These are phyloP conservation scores for Geotrichum reessii DNA, from an alignment of 1,139 yeast species.

Conservation along the genomic window DNA sequence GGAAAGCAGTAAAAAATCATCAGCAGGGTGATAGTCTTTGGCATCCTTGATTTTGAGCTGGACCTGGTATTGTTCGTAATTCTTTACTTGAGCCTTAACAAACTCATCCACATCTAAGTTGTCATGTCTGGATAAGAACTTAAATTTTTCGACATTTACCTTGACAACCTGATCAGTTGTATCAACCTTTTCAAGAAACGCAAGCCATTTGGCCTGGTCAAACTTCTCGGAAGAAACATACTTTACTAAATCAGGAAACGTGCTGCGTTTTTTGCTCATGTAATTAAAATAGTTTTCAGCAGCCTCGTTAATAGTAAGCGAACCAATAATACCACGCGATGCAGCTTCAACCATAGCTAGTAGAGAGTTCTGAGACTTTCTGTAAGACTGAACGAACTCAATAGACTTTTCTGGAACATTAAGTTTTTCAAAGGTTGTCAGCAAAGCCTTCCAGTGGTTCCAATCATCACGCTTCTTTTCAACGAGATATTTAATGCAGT, in stretches of 20 bases:
- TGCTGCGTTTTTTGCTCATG: constrained; percentile 52
- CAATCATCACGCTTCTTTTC: constrained; percentile 32
- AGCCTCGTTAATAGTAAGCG: constrained; percentile 25
- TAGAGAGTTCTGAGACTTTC: constrained; percentile 48
- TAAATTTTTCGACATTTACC: constrained; percentile 51
- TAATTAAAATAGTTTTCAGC: constrained; percentile 42
- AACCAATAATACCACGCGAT: constrained; percentile 10
- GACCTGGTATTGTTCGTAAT: constrained; percentile 36
- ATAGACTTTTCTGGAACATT: constrained; percentile 29
- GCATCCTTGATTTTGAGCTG: constrained; percentile 40
- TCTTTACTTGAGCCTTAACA: constrained; percentile 33
- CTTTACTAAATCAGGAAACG: constrained; percentile 51
- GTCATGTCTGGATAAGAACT: constrained; percentile 26
- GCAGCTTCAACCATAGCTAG: constrained; percentile 52
- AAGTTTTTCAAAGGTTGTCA: constrained; percentile 42
- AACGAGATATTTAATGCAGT: constrained; percentile 25
- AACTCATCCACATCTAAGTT: constrained; percentile 17
- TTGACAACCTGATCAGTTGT: constrained; percentile 38
- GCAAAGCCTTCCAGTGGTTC: constrained; percentile 38
- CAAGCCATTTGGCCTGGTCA: constrained; percentile 20
- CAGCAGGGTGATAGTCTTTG: constrained; percentile 61
- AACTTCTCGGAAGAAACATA: constrained; percentile 29
- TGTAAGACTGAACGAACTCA: constrained; percentile 30
- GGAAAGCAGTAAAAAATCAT: constrained; percentile 56
- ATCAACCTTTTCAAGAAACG: constrained; percentile 7